These are phyloP conservation scores for Sarcomyxa edulis DNA, from an alignment of 768 basidiomycete species.

Conservation along the genomic window DNA sequence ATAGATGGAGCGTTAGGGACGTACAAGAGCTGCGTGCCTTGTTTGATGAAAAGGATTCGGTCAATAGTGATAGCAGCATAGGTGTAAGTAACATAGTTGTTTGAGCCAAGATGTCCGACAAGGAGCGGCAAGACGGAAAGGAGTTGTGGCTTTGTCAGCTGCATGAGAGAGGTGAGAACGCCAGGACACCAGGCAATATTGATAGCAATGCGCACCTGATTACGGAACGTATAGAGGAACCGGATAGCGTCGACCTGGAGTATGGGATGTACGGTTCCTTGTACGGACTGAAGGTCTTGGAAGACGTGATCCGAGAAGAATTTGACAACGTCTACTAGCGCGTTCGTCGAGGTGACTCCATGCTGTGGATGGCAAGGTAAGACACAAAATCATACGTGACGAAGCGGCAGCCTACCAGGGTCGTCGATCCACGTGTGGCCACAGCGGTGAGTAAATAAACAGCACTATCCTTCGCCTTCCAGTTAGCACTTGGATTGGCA, in stretches of 20 bases:
- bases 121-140: slow-evolving; percentile 87
- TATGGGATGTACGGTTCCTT: slow-evolving; percentile 76
- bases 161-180: slow-evolving; percentile 2
- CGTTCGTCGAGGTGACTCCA: slow-evolving; percentile 91
- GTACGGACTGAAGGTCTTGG: slow-evolving; percentile 71
- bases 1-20: slow-evolving; percentile 20
- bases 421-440: slow-evolving; percentile 84
- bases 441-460: slow-evolving; percentile 92
- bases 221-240: slow-evolving; percentile 92
- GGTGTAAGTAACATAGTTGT: slow-evolving; percentile 90
- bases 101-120: slow-evolving; percentile 72
- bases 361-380: slow-evolving; percentile 43
- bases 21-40: slow-evolving; percentile 67
- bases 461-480: slow-evolving; percentile 92
- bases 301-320: slow-evolving; percentile 94
- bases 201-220: slow-evolving; percentile 55
- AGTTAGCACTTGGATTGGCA: slow-evolving; percentile 54
- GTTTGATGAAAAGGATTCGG: slow-evolving; percentile 86
- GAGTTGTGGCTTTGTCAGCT: slow-evolving; percentile 93
- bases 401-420: slow-evolving; percentile 36
- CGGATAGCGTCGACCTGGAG: slow-evolving; percentile 95
- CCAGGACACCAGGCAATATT: neutral
- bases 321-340: slow-evolving; percentile 87
- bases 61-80: slow-evolving; percentile 99
- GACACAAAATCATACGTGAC: neutral